Conservation (phyloP, 495 filamentous ascomycete species). For the Acidomyces sp. region DNA sequence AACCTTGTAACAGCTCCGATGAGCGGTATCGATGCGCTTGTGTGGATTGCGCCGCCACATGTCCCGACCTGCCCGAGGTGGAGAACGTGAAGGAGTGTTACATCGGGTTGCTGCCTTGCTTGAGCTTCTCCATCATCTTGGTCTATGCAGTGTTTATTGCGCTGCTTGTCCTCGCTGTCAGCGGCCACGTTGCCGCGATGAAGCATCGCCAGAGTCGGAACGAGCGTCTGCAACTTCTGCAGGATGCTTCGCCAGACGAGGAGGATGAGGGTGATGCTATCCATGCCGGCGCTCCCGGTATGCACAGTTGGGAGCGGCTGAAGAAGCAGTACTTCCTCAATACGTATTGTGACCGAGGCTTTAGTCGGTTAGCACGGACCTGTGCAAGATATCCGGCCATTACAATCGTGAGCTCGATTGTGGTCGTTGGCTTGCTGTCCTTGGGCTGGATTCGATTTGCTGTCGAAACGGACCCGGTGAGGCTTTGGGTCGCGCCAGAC, state of each 20-base stretch:
- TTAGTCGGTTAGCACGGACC: conserved; percentile 65
- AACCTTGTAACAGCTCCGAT: conserved; percentile 79
- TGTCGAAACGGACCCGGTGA: conserved; percentile 78
- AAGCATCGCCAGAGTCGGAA: conserved; percentile 59
- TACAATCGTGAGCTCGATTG: conserved; percentile 58
- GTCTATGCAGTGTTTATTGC: conserved; percentile 65
- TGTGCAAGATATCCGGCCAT: conserved; percentile 74
- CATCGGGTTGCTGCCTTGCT: conserved; percentile 74
- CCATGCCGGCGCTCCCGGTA: conserved; percentile 50
- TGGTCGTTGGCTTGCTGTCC: conserved; percentile 63
- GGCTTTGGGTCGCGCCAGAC: conserved; percentile 87
- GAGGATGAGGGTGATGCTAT: conserved; percentile 74
- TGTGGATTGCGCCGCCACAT: conserved; percentile 77
- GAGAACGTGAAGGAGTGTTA: conserved; percentile 54
- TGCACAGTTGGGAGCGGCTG: no score
- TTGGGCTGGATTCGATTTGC: conserved; percentile 76
- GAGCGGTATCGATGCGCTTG: conserved; percentile 79
- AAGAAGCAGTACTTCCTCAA: conserved; percentile 68
- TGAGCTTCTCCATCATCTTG: conserved; percentile 83
- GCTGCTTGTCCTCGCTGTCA: conserved; percentile 49
- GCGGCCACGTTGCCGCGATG: conserved; percentile 60
- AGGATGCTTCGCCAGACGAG: conserved; percentile 70
- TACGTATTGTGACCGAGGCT: conserved; percentile 59
- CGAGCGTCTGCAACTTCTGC: conserved; percentile 71
- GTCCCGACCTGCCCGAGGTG: conserved; percentile 65